A percentile compares a stretch with the other conserved stretches of the same genome.
phyloP scores from a whole-genome alignment of 768 basidiomycete genomes.

The Leccinum olivaceopallidum region DNA sequence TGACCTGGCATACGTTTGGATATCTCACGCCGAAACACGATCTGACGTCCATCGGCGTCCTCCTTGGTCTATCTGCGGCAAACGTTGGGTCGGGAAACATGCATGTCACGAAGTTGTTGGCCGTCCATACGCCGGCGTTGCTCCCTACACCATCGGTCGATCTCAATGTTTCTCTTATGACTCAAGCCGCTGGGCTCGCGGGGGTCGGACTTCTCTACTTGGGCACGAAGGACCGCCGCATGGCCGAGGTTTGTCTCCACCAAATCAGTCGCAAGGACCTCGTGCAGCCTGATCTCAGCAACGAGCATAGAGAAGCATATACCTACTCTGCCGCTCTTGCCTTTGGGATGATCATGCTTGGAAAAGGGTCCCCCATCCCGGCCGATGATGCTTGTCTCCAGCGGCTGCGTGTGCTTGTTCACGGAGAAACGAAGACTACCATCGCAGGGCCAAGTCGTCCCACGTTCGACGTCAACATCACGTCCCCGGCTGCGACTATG shows the following conservation, averaged over 20 bases:
- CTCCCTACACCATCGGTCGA: slow-evolving; percentile 86
- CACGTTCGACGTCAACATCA: slow-evolving; percentile 83
- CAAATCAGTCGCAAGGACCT: slow-evolving; percentile 82
- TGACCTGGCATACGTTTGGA: slow-evolving; percentile 94
- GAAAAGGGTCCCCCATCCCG: slow-evolving; percentile 74
- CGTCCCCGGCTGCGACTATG: slow-evolving; percentile 88
- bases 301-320: slow-evolving; percentile 91
- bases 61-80: slow-evolving; percentile 91
- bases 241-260: slow-evolving; percentile 89
- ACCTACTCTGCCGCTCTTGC: slow-evolving; percentile 85
- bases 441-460: slow-evolving; percentile 39
- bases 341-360: slow-evolving; percentile 97
- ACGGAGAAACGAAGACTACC: slow-evolving; percentile 60
- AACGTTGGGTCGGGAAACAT: slow-evolving; percentile 83
- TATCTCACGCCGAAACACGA: slow-evolving; percentile 97
- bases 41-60: slow-evolving; percentile 88
- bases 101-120: slow-evolving; percentile 87
- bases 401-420: slow-evolving; percentile 71
- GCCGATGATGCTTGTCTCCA: slow-evolving; percentile 73
- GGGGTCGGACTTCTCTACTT: slow-evolving; percentile 90
- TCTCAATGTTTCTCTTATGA: slow-evolving; percentile 86
- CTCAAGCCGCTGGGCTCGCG: slow-evolving; percentile 80
- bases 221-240: slow-evolving; percentile 82
- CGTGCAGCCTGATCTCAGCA: slow-evolving; percentile 78
- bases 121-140: slow-evolving; percentile 91